Evolutionary conservation across 2,329 filamentous ascomycete species (phyloP).

Genomic region (Graphilbum sp.): DNA sequence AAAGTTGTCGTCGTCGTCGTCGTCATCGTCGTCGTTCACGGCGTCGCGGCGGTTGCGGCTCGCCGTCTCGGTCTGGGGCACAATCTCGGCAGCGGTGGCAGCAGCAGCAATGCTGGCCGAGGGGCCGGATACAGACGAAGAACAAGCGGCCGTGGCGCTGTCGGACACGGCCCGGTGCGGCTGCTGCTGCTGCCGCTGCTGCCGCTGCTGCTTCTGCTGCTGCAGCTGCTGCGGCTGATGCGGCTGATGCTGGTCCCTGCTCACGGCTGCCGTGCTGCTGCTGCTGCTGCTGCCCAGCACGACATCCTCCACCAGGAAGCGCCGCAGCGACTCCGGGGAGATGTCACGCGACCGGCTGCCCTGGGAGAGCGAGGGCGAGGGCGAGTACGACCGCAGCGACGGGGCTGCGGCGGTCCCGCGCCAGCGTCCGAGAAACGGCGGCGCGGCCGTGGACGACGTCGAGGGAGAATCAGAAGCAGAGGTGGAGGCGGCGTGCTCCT

Average conservation of each 20-base stretch:
- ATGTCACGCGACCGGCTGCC: constrained; percentile 32
- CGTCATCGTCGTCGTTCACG: constrained; percentile 22
- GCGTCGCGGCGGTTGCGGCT: constrained; percentile 23
- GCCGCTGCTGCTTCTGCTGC: no score
- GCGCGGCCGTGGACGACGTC: no score
- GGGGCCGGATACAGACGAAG: no score
- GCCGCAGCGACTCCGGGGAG: constrained; percentile 37
- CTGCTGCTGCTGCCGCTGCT: no score
- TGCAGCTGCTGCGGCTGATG: no score
- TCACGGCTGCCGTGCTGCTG: background rate
- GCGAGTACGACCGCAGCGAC: background rate
- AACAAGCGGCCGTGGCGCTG: no score
- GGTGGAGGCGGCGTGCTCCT: no score
- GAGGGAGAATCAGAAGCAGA: no score
- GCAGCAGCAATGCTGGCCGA: no score
- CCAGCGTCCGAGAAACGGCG: background rate
- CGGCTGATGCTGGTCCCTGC: no score
- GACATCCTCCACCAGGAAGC: constrained; percentile 32
- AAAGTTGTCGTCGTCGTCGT: constrained; percentile 45
- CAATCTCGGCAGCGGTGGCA: background rate
- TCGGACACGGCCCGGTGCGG: no score
- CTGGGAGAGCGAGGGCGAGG: background rate
- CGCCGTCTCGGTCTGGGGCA: background rate
- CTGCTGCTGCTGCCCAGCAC: background rate
- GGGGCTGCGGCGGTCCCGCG: background rate